A percentile compares a stretch with the other conserved stretches of the same genome.
phyloP scores from a whole-genome alignment of 2,329 filamentous ascomycete species.

The Pezicula carpinea region DNA sequence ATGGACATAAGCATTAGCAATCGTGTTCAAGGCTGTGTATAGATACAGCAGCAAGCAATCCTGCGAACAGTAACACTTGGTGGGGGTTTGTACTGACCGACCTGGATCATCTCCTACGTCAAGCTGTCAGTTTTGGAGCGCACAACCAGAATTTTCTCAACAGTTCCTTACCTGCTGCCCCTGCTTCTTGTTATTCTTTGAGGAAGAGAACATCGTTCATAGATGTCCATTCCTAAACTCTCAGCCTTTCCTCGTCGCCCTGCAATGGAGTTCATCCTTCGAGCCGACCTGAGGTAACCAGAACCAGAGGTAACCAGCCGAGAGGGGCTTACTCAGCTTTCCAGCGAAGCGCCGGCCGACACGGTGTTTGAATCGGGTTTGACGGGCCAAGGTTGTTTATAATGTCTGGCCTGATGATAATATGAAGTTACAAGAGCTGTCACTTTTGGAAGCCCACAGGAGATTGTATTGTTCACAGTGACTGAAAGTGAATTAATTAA shows the following conservation, averaged over 20 bases:
- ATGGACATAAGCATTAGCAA: conserved; percentile 13
- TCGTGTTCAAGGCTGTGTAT: conserved; percentile 5
- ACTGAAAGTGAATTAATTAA: too few relatives aligned
- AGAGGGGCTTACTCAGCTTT: too few relatives aligned
- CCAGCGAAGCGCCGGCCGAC: too few relatives aligned
- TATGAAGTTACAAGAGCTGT: too few relatives aligned
- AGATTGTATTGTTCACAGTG: too few relatives aligned
- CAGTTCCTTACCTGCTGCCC: conserved; percentile 58
- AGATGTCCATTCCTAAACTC: conserved; percentile 3
- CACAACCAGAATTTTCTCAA: conserved; percentile 4
- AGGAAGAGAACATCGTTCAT: conserved; percentile 57
- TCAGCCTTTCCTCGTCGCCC: not conserved
- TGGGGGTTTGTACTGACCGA: conserved; percentile 66
- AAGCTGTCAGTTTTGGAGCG: conserved; percentile 10
- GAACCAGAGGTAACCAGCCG: too few relatives aligned
- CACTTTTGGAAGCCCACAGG: too few relatives aligned
- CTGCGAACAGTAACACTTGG: not conserved
- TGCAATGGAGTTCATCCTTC: too few relatives aligned
- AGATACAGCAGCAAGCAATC: not conserved
- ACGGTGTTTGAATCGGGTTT: too few relatives aligned
- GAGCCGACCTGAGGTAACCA: too few relatives aligned
- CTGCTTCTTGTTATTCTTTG: conserved; percentile 62
- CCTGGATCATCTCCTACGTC: conserved; percentile 96
- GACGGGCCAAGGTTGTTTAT: too few relatives aligned
- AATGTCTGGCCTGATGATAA: too few relatives aligned